A percentile compares a stretch with the other conserved stretches of the same genome.
Evolutionary conservation across 2,329 filamentous ascomycete genomes (phyloP).

Genomic region (Blastomyces emzantsi): DNA sequence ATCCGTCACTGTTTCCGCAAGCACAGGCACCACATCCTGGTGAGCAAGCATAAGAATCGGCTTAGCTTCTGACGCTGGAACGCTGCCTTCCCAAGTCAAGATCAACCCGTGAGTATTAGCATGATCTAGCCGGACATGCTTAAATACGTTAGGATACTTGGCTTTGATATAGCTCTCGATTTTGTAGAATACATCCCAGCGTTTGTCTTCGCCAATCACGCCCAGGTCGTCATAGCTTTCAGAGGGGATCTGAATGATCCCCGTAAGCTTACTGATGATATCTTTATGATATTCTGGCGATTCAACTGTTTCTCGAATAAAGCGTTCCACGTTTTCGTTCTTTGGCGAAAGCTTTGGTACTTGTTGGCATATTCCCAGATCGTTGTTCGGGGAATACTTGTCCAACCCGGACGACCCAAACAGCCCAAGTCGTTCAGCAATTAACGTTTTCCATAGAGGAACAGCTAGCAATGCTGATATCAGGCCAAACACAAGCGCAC

Average conservation of each 20-base stretch:
- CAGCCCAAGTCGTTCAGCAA: not conserved
- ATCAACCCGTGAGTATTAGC: constrained; percentile 53
- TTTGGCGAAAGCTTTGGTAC: constrained; percentile 17
- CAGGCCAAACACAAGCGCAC: not conserved
- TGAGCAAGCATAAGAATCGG: constrained; percentile 54
- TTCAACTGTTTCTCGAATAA: constrained; percentile 14
- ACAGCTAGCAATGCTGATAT: not conserved
- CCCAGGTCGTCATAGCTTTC: constrained; percentile 49
- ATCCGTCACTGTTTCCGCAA: constrained; percentile 39
- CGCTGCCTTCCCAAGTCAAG: constrained; percentile 47
- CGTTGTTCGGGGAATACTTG: not conserved
- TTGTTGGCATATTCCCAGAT: constrained; percentile 10
- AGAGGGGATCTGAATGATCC: constrained; percentile 42
- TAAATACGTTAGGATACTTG: constrained; percentile 44
- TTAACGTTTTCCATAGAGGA: not conserved
- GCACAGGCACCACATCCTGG: constrained; percentile 56
- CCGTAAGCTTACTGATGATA: constrained; percentile 16
- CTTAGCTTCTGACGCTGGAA: constrained; percentile 36
- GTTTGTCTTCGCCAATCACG: constrained; percentile 44
- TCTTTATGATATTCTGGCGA: constrained; percentile 12
- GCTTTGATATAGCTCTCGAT: constrained; percentile 42
- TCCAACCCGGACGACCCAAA: not conserved
- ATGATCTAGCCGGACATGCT: constrained; percentile 42
- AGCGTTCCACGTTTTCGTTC: constrained; percentile 16
- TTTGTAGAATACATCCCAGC: constrained; percentile 50